A percentile compares a stretch with the other conserved stretches of the same genome.
phyloP scores from a whole-genome alignment of 331 rosid species.

The Prunus yedoensis region DNA sequence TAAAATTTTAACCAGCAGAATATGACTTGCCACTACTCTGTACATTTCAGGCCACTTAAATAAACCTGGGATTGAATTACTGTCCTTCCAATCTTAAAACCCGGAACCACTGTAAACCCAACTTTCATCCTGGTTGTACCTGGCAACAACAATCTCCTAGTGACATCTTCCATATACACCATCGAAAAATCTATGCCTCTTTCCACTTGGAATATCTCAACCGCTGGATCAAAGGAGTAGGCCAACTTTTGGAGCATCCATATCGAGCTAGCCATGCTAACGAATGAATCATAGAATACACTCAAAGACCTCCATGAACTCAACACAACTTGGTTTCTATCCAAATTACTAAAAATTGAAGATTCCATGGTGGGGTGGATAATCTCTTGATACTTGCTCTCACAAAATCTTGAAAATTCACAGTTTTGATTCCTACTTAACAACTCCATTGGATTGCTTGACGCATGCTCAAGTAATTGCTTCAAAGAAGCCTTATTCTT shows the following conservation, averaged over 20 bases:
- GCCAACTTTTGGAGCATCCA: conserved; percentile 91
- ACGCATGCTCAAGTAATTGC: conserved; percentile 86
- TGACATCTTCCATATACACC: conserved; percentile 89
- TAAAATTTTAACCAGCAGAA: not conserved
- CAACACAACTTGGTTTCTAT: conserved; percentile 60
- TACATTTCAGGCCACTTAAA: conserved; percentile 41
- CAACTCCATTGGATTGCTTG: conserved; percentile 87
- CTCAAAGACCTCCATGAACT: conserved; percentile 86
- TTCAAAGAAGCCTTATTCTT: conserved; percentile 37
- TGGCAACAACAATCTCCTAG: conserved; percentile 50
- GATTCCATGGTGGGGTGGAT: conserved; percentile 88
- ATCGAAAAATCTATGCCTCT: conserved; percentile 76
- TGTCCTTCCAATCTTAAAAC: conserved; percentile 69
- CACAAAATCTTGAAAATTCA: conserved; percentile 75
- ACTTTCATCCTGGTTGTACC: conserved; percentile 67
- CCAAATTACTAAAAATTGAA: conserved; percentile 70
- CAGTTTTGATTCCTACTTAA: conserved; percentile 55
- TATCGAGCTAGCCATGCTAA: conserved; percentile 84
- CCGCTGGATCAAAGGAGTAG: conserved; percentile 62
- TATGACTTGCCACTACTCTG: conserved; percentile 36
- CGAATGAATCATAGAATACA: conserved; percentile 82
- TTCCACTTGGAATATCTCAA: conserved; percentile 85
- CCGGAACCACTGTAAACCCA: conserved; percentile 89
- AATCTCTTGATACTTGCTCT: conserved; percentile 76
- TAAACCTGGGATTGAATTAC: conserved; percentile 90